phyloP scores from a whole-genome alignment of 352 stramenopile species.

The Pythium rishiriense region DNA sequence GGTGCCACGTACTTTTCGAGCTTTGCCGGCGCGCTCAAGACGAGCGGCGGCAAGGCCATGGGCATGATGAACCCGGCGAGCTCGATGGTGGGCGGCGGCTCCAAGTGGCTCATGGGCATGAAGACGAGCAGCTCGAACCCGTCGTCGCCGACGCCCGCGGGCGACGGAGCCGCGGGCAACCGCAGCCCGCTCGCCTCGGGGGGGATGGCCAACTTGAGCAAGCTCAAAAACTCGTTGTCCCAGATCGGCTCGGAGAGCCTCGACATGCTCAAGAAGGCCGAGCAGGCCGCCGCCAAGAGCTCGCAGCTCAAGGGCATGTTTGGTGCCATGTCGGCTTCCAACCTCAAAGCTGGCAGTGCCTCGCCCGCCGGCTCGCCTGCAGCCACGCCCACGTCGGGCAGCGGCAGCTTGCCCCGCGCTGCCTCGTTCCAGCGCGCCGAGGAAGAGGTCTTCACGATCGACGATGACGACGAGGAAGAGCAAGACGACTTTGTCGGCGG shows the following conservation, averaged over 20 bases:
- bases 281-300: constrained; percentile 56
- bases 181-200: constrained; percentile 8
- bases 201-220: constrained; percentile 51
- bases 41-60: constrained; percentile 62
- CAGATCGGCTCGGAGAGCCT: constrained; percentile 71
- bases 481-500: constrained; percentile 54
- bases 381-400: background rate
- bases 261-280: constrained; percentile 76
- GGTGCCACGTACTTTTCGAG: constrained; percentile 60
- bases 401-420: constrained; percentile 19
- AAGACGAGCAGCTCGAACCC: constrained; percentile 15
- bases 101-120: constrained; percentile 83
- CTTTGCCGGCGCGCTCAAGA: constrained; percentile 70
- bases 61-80: constrained; percentile 44
- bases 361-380: constrained; percentile 23
- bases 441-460: constrained; percentile 85
- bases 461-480: constrained; percentile 77
- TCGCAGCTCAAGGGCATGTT: constrained; percentile 39
- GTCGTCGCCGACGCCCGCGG: constrained; percentile 5
- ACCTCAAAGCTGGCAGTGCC: constrained; percentile 3
- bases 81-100: constrained; percentile 57
- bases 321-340: constrained; percentile 18
- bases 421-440: constrained; percentile 55
- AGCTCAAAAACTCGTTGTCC: constrained; percentile 56
- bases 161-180: constrained; percentile 10